Evolutionary conservation across 1,284 basidiomycete genomes (phyloP).

Genomic region (Ganoderma multipileum): DNA sequence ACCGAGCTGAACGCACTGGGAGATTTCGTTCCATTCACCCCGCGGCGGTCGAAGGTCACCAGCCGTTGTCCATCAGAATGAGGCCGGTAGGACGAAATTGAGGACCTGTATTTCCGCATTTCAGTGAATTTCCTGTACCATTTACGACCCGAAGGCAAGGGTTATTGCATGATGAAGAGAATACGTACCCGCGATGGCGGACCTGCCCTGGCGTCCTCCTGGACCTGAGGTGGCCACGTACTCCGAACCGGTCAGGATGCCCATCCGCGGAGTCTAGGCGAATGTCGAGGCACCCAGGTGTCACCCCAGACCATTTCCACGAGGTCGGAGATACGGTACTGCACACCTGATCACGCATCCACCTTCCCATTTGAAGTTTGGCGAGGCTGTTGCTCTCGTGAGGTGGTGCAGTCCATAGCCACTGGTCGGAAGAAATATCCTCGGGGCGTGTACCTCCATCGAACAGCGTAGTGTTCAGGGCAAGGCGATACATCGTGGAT

Average conservation of each 20-base stretch:
- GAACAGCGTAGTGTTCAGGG: background rate
- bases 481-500: background rate
- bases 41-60: background rate
- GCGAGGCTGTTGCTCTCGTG: background rate
- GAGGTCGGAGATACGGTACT: background rate
- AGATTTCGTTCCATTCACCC: background rate
- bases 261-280: background rate
- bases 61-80: background rate
- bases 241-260: background rate
- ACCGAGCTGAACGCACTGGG: no score
- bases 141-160: background rate
- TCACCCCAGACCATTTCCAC: background rate
- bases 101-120: background rate
- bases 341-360: conserved; percentile 1
- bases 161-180: background rate
- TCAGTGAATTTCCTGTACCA: no score
- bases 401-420: background rate
- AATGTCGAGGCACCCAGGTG: background rate
- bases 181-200: background rate
- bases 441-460: no score
- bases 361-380: background rate
- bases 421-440: background rate
- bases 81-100: background rate
- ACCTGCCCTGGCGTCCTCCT: background rate
- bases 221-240: background rate